phyloP scores from a whole-genome alignment of 805 yeast species.

The Cephaloascus albidus region DNA sequence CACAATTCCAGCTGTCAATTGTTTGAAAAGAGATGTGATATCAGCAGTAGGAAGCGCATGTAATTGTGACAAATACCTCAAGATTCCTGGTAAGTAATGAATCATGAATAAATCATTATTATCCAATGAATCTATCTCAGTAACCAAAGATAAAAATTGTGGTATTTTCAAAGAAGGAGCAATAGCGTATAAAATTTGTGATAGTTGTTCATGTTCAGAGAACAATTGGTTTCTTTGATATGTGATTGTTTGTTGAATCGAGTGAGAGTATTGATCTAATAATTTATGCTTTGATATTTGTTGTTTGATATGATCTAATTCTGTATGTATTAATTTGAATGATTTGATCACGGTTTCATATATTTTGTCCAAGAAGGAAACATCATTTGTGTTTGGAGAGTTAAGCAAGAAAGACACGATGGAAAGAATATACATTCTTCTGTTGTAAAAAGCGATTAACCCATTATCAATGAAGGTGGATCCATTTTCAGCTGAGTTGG shows the following conservation, averaged over 20 bases:
- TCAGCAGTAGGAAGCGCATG: constrained; percentile 22
- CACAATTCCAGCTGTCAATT: constrained; percentile 10
- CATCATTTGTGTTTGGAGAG: too few relatives aligned
- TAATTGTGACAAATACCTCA: constrained; percentile 32
- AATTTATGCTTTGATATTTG: constrained; percentile 35
- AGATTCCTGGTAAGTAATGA: constrained; percentile 56
- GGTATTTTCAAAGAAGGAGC: constrained; percentile 20
- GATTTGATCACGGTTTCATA: constrained; percentile 30
- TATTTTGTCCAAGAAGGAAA: not conserved
- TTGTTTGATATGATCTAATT: constrained; percentile 46
- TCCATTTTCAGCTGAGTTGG: constrained; percentile 36
- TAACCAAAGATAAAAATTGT: constrained; percentile 29
- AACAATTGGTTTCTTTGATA: constrained; percentile 57
- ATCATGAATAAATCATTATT: constrained; percentile 57
- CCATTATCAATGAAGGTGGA: constrained; percentile 50
- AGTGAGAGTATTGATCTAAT: constrained; percentile 38
- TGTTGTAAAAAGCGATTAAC: constrained; percentile 52
- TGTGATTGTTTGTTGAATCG: constrained; percentile 26
- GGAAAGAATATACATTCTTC: constrained; percentile 69
- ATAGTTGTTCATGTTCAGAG: constrained; percentile 61
- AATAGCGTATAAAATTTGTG: constrained; percentile 53
- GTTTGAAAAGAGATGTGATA: constrained; percentile 25
- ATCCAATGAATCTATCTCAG: constrained; percentile 30
- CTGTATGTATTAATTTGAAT: constrained; percentile 48
- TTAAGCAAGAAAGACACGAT: constrained; percentile 36